Conservation (phyloP, 495 filamentous ascomycete genomes). For the Aspergillus egyptiacus region DNA sequence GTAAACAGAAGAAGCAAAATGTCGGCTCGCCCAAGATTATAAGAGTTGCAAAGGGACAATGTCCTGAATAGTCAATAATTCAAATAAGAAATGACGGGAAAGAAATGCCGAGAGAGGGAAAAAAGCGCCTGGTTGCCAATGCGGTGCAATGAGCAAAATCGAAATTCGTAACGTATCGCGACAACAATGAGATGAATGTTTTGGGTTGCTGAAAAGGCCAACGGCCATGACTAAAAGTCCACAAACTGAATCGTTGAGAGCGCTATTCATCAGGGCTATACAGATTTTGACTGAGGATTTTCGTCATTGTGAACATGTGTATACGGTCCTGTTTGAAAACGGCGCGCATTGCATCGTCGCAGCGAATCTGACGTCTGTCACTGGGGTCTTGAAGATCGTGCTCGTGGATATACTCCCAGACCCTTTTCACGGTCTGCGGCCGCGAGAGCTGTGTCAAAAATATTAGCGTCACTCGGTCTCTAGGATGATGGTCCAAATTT, state of each 20-base stretch:
- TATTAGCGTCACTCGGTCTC: neutral
- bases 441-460: conserved; percentile 67
- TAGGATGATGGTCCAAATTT: conserved; percentile 11
- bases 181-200: neutral
- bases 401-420: conserved; percentile 90
- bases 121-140: conserved; percentile 21
- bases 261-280: conserved; percentile 57
- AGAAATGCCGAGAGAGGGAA: conserved; percentile 6
- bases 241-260: too few relatives aligned
- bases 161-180: conserved; percentile 16
- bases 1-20: conserved; percentile 24
- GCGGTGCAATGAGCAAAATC: conserved; percentile 18
- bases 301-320: conserved; percentile 99
- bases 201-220: neutral
- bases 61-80: neutral
- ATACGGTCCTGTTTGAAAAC: conserved; percentile 88
- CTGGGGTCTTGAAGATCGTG: conserved; percentile 81
- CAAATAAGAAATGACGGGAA: too few relatives aligned
- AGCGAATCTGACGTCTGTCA: conserved; percentile 86
- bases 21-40: neutral
- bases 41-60: neutral
- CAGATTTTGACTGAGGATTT: conserved; percentile 63
- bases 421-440: conserved; percentile 88
- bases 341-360: conserved; percentile 81
- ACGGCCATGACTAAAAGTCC: neutral